These are phyloP conservation scores for Aspergillus transmontanensis DNA, from an alignment of 2,329 filamentous ascomycete genomes.

Conservation along the genomic window DNA sequence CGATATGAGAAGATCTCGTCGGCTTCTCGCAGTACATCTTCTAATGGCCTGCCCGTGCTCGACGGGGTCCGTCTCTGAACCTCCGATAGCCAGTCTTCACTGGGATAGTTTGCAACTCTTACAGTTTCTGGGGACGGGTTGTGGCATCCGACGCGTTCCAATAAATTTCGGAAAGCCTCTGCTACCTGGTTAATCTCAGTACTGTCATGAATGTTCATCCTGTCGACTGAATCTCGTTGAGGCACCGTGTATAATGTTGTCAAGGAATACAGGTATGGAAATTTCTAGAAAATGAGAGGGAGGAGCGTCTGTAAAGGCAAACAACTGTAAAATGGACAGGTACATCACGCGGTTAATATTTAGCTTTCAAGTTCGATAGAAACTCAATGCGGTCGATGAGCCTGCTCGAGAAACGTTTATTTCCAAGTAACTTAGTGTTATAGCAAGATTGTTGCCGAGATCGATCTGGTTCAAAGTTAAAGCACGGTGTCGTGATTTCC, in stretches of 20 bases:
- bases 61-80: background rate
- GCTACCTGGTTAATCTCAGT: background rate
- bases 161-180: background rate
- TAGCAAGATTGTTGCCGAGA: background rate
- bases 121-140: too few relatives aligned
- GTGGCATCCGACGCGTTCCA: background rate
- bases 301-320: background rate
- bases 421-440: too few relatives aligned
- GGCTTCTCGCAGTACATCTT: background rate
- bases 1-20: slow-evolving; percentile 5
- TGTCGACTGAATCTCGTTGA: background rate
- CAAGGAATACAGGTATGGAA: background rate
- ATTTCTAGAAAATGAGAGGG: background rate
- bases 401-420: too few relatives aligned
- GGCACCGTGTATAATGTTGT: background rate
- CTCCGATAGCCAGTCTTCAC: background rate
- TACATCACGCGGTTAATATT: too few relatives aligned
- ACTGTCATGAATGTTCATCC: background rate
- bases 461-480: background rate
- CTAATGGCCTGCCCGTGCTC: background rate
- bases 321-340: background rate
- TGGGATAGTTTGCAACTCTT: background rate
- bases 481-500: background rate
- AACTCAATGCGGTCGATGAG: too few relatives aligned
- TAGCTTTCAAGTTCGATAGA: too few relatives aligned